These are phyloP conservation scores for Parastagonospora nodorum DNA, from an alignment of 2,329 filamentous ascomycete genomes.

Conservation along the genomic window DNA sequence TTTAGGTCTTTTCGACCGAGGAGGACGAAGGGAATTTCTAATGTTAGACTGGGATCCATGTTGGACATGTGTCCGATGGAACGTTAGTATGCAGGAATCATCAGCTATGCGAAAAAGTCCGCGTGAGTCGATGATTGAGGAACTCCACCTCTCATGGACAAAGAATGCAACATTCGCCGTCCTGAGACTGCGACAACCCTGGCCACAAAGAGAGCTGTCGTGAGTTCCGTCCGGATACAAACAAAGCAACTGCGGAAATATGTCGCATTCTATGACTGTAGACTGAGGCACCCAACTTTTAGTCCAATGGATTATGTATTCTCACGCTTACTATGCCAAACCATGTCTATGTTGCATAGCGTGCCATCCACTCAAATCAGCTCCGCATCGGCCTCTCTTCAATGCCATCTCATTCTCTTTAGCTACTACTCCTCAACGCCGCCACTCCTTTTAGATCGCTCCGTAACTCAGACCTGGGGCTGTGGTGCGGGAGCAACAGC, in stretches of 20 bases:
- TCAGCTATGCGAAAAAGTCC: background rate
- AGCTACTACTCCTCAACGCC: conserved; percentile 1
- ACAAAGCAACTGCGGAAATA: background rate
- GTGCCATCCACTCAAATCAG: background rate
- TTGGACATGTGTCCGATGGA: background rate
- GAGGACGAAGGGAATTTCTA: conserved; percentile 13
- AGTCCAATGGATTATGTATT: conserved; percentile 2
- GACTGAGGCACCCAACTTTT: background rate
- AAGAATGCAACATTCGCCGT: no score
- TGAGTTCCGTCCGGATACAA: background rate
- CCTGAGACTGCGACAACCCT: no score
- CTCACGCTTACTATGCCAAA: conserved; percentile 5
- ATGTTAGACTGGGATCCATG: background rate
- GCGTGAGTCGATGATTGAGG: background rate
- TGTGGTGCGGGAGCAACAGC: background rate
- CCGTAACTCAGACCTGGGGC: background rate
- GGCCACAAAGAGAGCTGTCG: no score
- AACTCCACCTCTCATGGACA: no score
- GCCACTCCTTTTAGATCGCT: background rate
- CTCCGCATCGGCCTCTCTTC: no score
- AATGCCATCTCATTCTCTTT: no score
- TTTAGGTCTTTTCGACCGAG: conserved; percentile 4
- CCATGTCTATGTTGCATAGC: conserved; percentile 2
- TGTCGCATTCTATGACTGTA: background rate
- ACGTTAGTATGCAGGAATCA: background rate